Conservation (phyloP, 2,329 filamentous ascomycete genomes). For the Xylariaceae sp. region DNA sequence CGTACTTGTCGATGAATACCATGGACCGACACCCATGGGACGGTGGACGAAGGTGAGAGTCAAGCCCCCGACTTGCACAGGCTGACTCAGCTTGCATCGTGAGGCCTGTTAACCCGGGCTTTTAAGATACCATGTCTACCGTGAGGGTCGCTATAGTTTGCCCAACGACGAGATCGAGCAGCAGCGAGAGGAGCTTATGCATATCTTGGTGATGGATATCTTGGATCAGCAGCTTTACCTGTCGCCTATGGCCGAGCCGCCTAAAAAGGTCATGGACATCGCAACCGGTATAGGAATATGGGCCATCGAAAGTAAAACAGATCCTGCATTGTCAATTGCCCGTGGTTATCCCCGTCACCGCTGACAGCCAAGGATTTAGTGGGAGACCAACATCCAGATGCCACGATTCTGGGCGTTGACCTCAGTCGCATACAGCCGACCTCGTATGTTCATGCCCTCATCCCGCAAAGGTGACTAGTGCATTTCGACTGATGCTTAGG, state of each 20-base stretch:
- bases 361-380: slow-evolving; percentile 13
- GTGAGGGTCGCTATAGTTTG: slow-evolving; percentile 34
- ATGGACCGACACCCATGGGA: slow-evolving; percentile 18
- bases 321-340: background rate
- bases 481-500: slow-evolving; percentile 7
- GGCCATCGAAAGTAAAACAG: slow-evolving; percentile 23
- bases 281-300: slow-evolving; percentile 23
- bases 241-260: slow-evolving; percentile 19
- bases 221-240: slow-evolving; percentile 26
- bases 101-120: slow-evolving; percentile 7
- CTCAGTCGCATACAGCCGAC: slow-evolving; percentile 27
- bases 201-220: slow-evolving; percentile 36
- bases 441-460: slow-evolving; percentile 17
- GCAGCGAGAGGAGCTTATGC: slow-evolving; percentile 41
- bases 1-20: slow-evolving; percentile 13
- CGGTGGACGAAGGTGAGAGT: slow-evolving; percentile 22
- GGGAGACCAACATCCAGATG: slow-evolving; percentile 23
- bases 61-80: background rate
- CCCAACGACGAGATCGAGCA: slow-evolving; percentile 42
- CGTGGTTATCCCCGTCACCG: slow-evolving; percentile 6
- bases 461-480: background rate
- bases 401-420: slow-evolving; percentile 22
- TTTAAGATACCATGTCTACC: slow-evolving; percentile 36
- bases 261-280: slow-evolving; percentile 22
- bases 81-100: background rate